phyloP scores from a whole-genome alignment of 2,329 filamentous ascomycete genomes.

The Helicocarpus griseus region DNA sequence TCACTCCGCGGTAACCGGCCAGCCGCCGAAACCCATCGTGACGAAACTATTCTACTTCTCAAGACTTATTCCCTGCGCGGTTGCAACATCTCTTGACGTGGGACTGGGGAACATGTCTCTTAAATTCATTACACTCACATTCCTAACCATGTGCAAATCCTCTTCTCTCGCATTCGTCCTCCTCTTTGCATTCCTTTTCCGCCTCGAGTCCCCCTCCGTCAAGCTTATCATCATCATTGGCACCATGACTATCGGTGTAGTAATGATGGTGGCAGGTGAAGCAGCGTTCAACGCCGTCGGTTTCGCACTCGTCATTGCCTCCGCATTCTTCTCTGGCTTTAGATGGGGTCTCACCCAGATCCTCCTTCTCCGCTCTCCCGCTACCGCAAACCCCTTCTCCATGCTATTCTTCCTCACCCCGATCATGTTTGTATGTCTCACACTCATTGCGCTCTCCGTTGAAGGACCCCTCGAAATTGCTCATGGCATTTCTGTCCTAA shows the following conservation, averaged over 20 bases:
- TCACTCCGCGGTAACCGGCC: slow-evolving; percentile 23
- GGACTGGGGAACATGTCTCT: slow-evolving; percentile 91
- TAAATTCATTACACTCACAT: slow-evolving; percentile 92
- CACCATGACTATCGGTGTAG: slow-evolving; percentile 83
- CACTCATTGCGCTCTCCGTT: slow-evolving; percentile 71
- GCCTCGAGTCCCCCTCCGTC: slow-evolving; percentile 77
- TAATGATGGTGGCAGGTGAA: slow-evolving; percentile 98
- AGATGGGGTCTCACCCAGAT: slow-evolving; percentile 99
- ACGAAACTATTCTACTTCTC: slow-evolving; percentile 69
- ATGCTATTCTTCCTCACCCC: slow-evolving; percentile 97
- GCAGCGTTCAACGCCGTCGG: slow-evolving; percentile 78
- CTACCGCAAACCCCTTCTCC: slow-evolving; percentile 91
- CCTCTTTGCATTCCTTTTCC: slow-evolving; percentile 87
- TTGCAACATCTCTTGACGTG: slow-evolving; percentile 89
- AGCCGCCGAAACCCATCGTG: slow-evolving; percentile 38
- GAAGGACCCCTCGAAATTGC: slow-evolving; percentile 65
- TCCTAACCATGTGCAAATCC: slow-evolving; percentile 99
- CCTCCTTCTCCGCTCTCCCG: slow-evolving; percentile 81
- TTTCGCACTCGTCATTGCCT: slow-evolving; percentile 85
- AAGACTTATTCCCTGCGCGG: slow-evolving; percentile 81
- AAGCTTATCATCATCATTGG: slow-evolving; percentile 78
- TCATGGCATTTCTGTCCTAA: slow-evolving; percentile 55
- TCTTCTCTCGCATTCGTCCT: slow-evolving; percentile 92
- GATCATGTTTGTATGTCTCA: slow-evolving; percentile 81
- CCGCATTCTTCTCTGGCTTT: slow-evolving; percentile 92